Evolutionary conservation across 495 filamentous ascomycete genomes (phyloP).

Genomic region (Trichocladium antarcticum): DNA sequence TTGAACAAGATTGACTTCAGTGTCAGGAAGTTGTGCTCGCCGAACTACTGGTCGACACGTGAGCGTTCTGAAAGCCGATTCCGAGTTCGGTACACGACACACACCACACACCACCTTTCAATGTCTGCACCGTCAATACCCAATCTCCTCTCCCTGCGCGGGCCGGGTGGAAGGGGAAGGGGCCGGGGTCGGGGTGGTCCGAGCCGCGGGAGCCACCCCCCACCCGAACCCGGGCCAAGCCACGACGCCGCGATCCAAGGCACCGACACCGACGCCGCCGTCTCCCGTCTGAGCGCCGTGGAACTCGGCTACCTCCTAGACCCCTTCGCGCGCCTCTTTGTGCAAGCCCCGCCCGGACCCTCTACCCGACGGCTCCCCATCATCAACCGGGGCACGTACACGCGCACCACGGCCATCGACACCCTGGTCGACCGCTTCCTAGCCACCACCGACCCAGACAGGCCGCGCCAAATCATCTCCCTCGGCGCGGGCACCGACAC

Average conservation of each 20-base stretch:
- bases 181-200: constrained; percentile 34
- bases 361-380: constrained; percentile 62
- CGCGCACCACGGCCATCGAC: constrained; percentile 81
- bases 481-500: constrained; percentile 93
- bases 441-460: constrained; percentile 13
- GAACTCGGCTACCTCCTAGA: constrained; percentile 79
- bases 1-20: too few species aligned
- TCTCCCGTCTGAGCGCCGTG: constrained; percentile 80
- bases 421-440: constrained; percentile 65
- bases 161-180: constrained; percentile 28
- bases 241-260: constrained; percentile 58
- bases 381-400: constrained; percentile 95
- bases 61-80: too few species aligned
- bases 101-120: neutral
- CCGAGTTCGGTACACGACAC: too few species aligned
- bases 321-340: constrained; percentile 60
- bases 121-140: constrained; percentile 69
- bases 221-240: constrained; percentile 8
- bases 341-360: constrained; percentile 24
- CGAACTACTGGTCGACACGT: too few species aligned
- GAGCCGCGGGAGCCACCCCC: constrained; percentile 13
- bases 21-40: too few species aligned
- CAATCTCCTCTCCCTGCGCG: constrained; percentile 59
- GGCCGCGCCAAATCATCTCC: constrained; percentile 66
- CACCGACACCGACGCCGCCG: constrained; percentile 85